phyloP scores from a whole-genome alignment of 2,329 filamentous ascomycete species.

The Ilyonectria sp. region DNA sequence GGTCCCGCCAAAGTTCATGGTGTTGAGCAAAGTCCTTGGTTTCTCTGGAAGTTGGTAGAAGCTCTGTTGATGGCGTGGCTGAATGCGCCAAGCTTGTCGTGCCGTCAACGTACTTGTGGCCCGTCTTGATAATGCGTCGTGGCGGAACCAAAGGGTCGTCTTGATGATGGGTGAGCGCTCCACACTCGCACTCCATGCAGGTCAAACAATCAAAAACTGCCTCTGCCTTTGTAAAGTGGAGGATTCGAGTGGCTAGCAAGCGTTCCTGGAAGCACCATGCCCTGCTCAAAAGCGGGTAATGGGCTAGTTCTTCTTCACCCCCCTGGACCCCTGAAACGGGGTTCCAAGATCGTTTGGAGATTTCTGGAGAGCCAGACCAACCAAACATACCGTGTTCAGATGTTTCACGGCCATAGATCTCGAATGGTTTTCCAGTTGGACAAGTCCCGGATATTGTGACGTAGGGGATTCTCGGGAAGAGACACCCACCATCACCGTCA shows the following conservation, averaged over 20 bases:
- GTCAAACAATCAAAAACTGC: conserved; percentile 46
- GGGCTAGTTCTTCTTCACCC: conserved; percentile 2
- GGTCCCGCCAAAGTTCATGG: conserved; percentile 43
- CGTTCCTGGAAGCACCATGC: conserved; percentile 53
- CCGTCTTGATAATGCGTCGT: conserved; percentile 42
- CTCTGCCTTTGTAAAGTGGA: conserved; percentile 49
- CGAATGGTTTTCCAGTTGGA: conserved; percentile 27
- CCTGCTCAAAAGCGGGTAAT: conserved; percentile 41
- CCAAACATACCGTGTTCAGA: conserved; percentile 35
- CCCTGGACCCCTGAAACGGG: neutral
- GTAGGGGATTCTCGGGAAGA: conserved; percentile 35
- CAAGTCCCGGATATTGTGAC: conserved; percentile 31
- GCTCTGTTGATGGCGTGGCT: neutral
- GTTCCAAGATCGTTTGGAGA: no score
- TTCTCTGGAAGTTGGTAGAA: neutral
- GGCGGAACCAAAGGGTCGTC: conserved; percentile 32
- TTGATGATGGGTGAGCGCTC: conserved; percentile 35
- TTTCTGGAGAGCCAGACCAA: conserved; percentile 6
- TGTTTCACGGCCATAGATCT: conserved; percentile 35
- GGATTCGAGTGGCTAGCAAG: conserved; percentile 43
- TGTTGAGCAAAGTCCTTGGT: conserved; percentile 29
- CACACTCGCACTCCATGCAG: conserved; percentile 46
- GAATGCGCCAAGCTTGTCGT: conserved; percentile 17
- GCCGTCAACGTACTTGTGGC: conserved; percentile 36
- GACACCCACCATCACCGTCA: conserved; percentile 38